Conservation (phyloP, 768 basidiomycete genomes). For the Amanita pallidorosea region DNA sequence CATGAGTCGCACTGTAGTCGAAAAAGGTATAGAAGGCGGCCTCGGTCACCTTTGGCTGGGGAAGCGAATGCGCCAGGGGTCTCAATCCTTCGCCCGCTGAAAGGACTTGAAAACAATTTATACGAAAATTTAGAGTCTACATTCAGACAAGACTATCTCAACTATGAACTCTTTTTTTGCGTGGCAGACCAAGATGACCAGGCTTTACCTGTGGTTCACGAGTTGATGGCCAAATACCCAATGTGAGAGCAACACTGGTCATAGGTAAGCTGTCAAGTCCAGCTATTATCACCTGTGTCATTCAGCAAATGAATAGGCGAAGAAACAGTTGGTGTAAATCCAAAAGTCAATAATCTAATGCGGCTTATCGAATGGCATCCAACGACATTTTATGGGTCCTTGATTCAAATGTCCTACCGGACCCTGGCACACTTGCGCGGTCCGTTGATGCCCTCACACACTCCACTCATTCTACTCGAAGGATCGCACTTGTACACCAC, state of each 20-base stretch:
- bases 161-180: conserved; percentile 85
- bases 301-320: conserved; percentile 41
- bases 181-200: conserved; percentile 83
- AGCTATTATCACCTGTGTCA: conserved; percentile 2
- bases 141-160: conserved; percentile 84
- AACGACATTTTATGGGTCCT: conserved; percentile 94
- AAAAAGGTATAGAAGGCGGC: conserved; percentile 59
- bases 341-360: conserved; percentile 95
- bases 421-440: conserved; percentile 69
- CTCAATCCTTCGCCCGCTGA: conserved; percentile 87
- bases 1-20: conserved; percentile 36
- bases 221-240: conserved; percentile 73
- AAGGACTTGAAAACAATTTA: conserved; percentile 90
- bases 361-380: conserved; percentile 71
- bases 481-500: conserved; percentile 87
- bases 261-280: conserved; percentile 44
- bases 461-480: conserved; percentile 27
- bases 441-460: conserved; percentile 68
- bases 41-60: conserved; percentile 47
- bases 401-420: conserved; percentile 86
- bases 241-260: conserved; percentile 60
- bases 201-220: conserved; percentile 72
- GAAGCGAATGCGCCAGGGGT: conserved; percentile 64
- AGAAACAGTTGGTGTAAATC: conserved; percentile 85
- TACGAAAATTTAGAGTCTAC: conserved; percentile 95